Evolutionary conservation across 345 rosid species (phyloP).

Genomic region (Iberis pinnata): DNA sequence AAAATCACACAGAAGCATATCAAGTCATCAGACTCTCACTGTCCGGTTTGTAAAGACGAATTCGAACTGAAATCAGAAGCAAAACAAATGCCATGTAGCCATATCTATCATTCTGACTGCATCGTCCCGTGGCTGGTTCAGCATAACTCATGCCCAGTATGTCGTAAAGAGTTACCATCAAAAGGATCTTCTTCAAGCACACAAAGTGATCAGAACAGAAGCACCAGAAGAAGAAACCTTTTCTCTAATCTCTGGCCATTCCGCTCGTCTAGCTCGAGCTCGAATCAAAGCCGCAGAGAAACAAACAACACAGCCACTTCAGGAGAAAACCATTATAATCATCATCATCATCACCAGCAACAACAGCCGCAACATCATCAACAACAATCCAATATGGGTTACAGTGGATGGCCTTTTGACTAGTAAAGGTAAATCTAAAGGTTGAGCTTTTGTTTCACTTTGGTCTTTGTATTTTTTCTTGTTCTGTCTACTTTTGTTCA

Average conservation of each 20-base stretch:
- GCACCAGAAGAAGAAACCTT: slow-evolving; percentile 42
- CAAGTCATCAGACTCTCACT: slow-evolving; percentile 55
- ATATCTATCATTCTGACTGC: slow-evolving; percentile 64
- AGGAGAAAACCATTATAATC: slow-evolving; percentile 42
- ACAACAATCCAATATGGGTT: slow-evolving; percentile 45
- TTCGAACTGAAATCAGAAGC: slow-evolving; percentile 65
- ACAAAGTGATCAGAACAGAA: slow-evolving; percentile 40
- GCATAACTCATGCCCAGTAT: slow-evolving; percentile 83
- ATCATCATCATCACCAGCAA: slow-evolving; percentile 7
- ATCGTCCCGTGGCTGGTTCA: slow-evolving; percentile 69
- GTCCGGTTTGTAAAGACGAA: slow-evolving; percentile 69
- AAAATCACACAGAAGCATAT: slow-evolving; percentile 66
- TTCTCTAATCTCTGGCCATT: slow-evolving; percentile 77
- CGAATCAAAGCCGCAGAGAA: slow-evolving; percentile 33
- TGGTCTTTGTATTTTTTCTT: slow-evolving; percentile 16
- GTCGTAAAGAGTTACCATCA: slow-evolving; percentile 72
- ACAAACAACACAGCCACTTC: slow-evolving; percentile 36
- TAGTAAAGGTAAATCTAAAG: slow-evolving; percentile 30
- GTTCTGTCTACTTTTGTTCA: too few relatives aligned
- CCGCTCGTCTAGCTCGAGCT: slow-evolving; percentile 42
- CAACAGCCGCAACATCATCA: slow-evolving; percentile 17
- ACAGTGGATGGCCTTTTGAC: slow-evolving; percentile 78
- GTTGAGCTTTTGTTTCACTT: slow-evolving; percentile 6
- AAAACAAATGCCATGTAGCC: slow-evolving; percentile 75
- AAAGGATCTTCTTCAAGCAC: slow-evolving; percentile 40